These are phyloP conservation scores for Mycena latifolia DNA, from an alignment of 768 basidiomycete species.

Conservation along the genomic window DNA sequence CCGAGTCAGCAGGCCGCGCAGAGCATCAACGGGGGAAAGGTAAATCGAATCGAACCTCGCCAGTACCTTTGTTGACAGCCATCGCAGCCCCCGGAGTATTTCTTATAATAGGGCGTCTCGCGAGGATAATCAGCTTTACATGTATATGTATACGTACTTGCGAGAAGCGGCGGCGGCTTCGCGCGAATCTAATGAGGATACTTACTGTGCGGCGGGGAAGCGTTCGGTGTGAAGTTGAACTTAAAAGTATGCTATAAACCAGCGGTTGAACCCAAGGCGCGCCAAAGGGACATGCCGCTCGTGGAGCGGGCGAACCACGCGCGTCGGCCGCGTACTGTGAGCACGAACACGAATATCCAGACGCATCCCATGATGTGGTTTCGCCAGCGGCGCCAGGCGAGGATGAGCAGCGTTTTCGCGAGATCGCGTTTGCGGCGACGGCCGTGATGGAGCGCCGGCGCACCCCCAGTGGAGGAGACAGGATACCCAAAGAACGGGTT, in stretches of 20 bases:
- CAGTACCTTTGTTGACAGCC: not conserved
- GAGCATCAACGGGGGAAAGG: constrained; percentile 80
- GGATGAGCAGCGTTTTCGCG: constrained; percentile 65
- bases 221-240: not conserved
- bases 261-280: not conserved
- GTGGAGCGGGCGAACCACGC: constrained; percentile 20
- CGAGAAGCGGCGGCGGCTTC: constrained; percentile 8
- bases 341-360: constrained; percentile 45
- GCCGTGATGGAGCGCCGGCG: constrained; percentile 66
- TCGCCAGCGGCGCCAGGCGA: constrained; percentile 80
- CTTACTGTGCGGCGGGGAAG: not conserved
- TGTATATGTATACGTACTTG: constrained; percentile 16
- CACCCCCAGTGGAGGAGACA: constrained; percentile 49
- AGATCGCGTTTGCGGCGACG: constrained; percentile 80
- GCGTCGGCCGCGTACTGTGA: constrained; percentile 40
- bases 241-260: constrained; percentile 12
- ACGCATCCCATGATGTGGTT: constrained; percentile 52
- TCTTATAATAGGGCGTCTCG: constrained; percentile 55
- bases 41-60: constrained; percentile 39
- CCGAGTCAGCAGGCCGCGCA: constrained; percentile 84
- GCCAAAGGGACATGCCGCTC: constrained; percentile 14
- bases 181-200: constrained; percentile 10
- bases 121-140: constrained; percentile 15
- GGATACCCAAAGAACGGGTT: constrained; percentile 88
- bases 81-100: constrained; percentile 83